These are phyloP conservation scores for Abortiporus biennis DNA, from an alignment of 1,284 basidiomycete genomes.

Conservation along the genomic window DNA sequence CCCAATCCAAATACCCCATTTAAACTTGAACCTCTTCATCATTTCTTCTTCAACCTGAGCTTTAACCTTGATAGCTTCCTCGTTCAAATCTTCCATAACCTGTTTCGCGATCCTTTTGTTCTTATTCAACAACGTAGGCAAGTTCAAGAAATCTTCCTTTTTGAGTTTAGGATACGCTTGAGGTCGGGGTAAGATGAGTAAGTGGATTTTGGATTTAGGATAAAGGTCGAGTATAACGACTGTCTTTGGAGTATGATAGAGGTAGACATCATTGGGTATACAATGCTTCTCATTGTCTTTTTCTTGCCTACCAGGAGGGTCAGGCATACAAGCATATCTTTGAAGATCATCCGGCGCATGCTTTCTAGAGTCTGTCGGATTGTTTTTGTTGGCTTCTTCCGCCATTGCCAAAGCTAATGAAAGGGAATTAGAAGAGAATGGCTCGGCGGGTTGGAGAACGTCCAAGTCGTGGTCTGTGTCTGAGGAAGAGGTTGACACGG, in stretches of 20 bases:
- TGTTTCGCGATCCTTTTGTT: slow-evolving; percentile 46
- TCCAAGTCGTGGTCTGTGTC: no score
- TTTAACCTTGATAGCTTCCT: slow-evolving; percentile 49
- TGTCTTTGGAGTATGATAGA: slow-evolving; percentile 53
- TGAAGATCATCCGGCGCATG: no score
- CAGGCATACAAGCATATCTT: no score
- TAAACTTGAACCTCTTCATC: slow-evolving; percentile 69
- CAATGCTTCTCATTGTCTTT: no score
- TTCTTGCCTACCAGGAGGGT: no score
- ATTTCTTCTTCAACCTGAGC: slow-evolving; percentile 78
- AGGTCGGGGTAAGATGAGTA: slow-evolving; percentile 70
- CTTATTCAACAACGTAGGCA: slow-evolving; percentile 55
- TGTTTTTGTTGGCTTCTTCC: no score
- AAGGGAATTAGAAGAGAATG: no score
- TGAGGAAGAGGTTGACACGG: no score
- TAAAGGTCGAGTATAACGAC: slow-evolving; percentile 82
- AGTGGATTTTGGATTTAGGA: slow-evolving; percentile 85
- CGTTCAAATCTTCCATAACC: slow-evolving; percentile 50
- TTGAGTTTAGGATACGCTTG: slow-evolving; percentile 23
- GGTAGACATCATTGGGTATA: slow-evolving; percentile 58
- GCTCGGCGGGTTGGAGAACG: no score
- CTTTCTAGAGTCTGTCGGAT: no score
- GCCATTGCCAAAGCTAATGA: no score
- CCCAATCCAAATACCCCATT: slow-evolving; percentile 77
- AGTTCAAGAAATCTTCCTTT: slow-evolving; percentile 41